phyloP scores from a whole-genome alignment of 345 rosid genomes.

The Rhizophora mangle region DNA sequence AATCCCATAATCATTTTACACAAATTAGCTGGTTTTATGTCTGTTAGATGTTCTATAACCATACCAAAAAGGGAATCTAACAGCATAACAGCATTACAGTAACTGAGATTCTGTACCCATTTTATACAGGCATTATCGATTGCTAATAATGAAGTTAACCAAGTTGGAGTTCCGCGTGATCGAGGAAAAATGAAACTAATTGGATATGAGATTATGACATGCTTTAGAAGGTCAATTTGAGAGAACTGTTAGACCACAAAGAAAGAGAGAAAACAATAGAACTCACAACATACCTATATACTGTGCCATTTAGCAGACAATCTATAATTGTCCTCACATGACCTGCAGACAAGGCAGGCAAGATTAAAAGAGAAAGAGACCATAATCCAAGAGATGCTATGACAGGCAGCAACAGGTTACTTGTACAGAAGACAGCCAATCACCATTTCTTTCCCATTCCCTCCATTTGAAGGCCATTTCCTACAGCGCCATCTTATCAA shows the following conservation, averaged over 20 bases:
- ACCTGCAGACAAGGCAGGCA: slow-evolving; percentile 4
- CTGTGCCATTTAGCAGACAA: background rate
- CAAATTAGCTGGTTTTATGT: too few relatives aligned
- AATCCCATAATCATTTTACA: too few relatives aligned
- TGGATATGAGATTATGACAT: background rate
- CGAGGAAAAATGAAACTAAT: background rate
- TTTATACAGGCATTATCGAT: too few relatives aligned
- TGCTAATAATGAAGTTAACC: too few relatives aligned
- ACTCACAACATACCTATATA: slow-evolving; percentile 7
- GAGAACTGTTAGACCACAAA: slow-evolving; percentile 10
- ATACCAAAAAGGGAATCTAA: too few relatives aligned
- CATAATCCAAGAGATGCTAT: background rate
- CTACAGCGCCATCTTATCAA: too few relatives aligned
- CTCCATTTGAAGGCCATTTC: background rate
- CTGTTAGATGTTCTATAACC: too few relatives aligned
- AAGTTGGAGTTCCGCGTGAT: too few relatives aligned
- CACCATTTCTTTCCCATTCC: background rate
- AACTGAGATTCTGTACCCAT: too few relatives aligned
- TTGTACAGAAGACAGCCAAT: background rate
- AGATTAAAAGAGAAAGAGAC: background rate
- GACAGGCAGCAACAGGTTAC: background rate
- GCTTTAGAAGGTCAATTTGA: background rate
- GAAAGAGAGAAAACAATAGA: slow-evolving; percentile 9
- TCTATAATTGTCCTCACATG: background rate
- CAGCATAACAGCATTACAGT: too few relatives aligned